Percentiles rank a stretch among this genome's conserved stretches.
These are phyloP conservation scores for Tilletia walkeri DNA, from an alignment of 1,284 basidiomycete species.

Conservation along the genomic window DNA sequence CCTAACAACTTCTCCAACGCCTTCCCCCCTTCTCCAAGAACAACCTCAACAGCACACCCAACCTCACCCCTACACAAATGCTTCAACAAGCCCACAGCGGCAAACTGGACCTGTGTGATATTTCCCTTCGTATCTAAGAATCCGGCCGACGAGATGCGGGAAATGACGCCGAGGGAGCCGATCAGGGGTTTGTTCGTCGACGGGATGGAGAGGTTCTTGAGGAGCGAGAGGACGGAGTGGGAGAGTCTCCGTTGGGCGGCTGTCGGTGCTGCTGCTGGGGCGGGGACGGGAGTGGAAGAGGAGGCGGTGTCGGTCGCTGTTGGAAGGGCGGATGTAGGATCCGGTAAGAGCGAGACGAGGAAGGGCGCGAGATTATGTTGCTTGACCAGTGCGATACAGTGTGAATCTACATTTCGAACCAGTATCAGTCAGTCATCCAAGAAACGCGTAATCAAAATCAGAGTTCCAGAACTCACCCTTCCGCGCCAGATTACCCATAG, in stretches of 20 bases:
- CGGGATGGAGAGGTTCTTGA: slow-evolving; percentile 49
- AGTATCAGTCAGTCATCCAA: not conserved
- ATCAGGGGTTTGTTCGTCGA: slow-evolving; percentile 38
- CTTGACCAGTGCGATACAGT: slow-evolving; percentile 42
- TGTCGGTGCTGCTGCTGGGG: not conserved
- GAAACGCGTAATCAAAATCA: too few relatives aligned
- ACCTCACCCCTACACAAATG: slow-evolving; percentile 70
- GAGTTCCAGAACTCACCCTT: slow-evolving; percentile 24
- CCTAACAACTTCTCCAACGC: slow-evolving; percentile 71
- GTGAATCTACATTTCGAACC: slow-evolving; percentile 24
- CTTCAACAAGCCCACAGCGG: slow-evolving; percentile 81
- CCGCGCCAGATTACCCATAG: slow-evolving; percentile 76
- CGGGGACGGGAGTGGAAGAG: not conserved
- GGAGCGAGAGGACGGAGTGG: slow-evolving; percentile 40
- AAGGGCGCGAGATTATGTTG: slow-evolving; percentile 35
- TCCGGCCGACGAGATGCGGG: slow-evolving; percentile 13
- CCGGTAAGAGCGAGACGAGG: slow-evolving; percentile 31
- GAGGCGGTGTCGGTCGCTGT: slow-evolving; percentile 22
- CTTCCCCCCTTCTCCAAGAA: slow-evolving; percentile 27
- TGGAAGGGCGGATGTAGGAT: too few relatives aligned
- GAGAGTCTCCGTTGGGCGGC: not conserved
- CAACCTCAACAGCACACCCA: slow-evolving; percentile 64
- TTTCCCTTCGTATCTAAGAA: slow-evolving; percentile 39
- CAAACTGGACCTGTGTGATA: slow-evolving; percentile 70
- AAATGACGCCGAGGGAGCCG: slow-evolving; percentile 30